These are phyloP conservation scores for Paecilomyces niveus DNA, from an alignment of 2,329 filamentous ascomycete genomes.

Conservation along the genomic window DNA sequence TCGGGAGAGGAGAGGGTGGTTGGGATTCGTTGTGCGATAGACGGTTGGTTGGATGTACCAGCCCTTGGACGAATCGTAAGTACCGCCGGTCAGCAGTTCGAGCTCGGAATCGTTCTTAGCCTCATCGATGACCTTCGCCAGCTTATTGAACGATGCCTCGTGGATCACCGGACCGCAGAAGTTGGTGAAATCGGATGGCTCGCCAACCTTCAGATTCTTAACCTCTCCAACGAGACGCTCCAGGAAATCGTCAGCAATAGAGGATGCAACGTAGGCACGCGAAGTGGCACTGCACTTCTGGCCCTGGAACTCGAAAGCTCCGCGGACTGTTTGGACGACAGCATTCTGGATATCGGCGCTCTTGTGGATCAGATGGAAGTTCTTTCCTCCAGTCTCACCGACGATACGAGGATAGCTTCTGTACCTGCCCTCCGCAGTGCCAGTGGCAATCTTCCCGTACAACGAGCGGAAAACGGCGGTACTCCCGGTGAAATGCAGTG, in stretches of 20 bases:
- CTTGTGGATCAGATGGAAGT: constrained; percentile 78
- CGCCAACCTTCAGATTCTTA: constrained; percentile 62
- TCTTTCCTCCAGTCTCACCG: constrained; percentile 88
- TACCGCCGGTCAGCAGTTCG: constrained; percentile 66
- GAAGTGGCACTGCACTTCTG: constrained; percentile 88
- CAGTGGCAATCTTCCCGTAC: constrained; percentile 77
- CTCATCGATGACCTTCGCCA: constrained; percentile 67
- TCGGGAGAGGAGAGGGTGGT: constrained; percentile 65
- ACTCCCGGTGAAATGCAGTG: constrained; percentile 92
- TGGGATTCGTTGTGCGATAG: constrained; percentile 66
- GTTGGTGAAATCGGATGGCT: constrained; percentile 63
- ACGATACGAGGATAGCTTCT: constrained; percentile 80
- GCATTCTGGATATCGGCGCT: constrained; percentile 74
- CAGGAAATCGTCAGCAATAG: constrained; percentile 66
- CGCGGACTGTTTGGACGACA: constrained; percentile 73
- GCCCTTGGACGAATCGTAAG: constrained; percentile 68
- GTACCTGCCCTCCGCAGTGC: constrained; percentile 76
- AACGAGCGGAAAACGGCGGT: constrained; percentile 84
- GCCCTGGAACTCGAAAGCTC: constrained; percentile 84
- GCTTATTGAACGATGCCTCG: constrained; percentile 71
- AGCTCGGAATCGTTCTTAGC: constrained; percentile 71
- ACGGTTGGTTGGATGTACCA: constrained; percentile 82
- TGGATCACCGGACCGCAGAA: constrained; percentile 89
- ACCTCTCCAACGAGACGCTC: constrained; percentile 61
- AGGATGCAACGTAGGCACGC: constrained; percentile 69